These are phyloP conservation scores for Gracilaria domingensis DNA, from an alignment of 23 red algal genomes.

Conservation along the genomic window DNA sequence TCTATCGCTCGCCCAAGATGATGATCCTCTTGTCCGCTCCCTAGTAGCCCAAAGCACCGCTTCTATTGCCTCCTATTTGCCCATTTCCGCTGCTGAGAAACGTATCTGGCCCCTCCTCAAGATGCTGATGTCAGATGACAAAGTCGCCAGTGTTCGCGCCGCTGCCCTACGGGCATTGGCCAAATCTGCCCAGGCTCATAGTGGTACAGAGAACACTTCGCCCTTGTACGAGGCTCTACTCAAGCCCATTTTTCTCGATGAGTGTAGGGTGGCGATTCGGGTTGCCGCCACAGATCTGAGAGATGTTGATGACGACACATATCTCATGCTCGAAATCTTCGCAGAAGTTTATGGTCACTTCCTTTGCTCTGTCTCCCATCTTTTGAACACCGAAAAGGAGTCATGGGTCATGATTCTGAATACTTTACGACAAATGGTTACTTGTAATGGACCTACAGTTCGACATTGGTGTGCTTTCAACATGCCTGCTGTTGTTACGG, in stretches of 20 bases:
- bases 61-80: conserved; percentile 42
- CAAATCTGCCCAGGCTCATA: conserved; percentile 58
- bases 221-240: conserved; percentile 42
- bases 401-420: conserved; percentile 59
- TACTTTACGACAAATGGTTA: conserved; percentile 68
- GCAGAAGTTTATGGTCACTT: conserved; percentile 73
- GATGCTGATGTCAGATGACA: conserved; percentile 54
- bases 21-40: conserved; percentile 55
- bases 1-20: conserved; percentile 56
- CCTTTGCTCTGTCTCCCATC: conserved; percentile 45
- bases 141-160: conserved; percentile 52
- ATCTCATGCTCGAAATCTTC: conserved; percentile 83
- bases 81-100: conserved; percentile 51
- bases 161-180: conserved; percentile 69
- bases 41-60: conserved; percentile 77
- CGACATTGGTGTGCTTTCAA: conserved; percentile 89
- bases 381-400: conserved; percentile 45
- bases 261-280: conserved; percentile 46
- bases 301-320: conserved; percentile 77
- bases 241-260: conserved; percentile 61
- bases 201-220: conserved; percentile 24
- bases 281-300: conserved; percentile 67
- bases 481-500: conserved; percentile 73
- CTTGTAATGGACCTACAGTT: conserved; percentile 85
- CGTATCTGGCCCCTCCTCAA: conserved; percentile 60